These are phyloP conservation scores for Phytopythium montanum DNA, from an alignment of 352 stramenopile species.

Conservation along the genomic window DNA sequence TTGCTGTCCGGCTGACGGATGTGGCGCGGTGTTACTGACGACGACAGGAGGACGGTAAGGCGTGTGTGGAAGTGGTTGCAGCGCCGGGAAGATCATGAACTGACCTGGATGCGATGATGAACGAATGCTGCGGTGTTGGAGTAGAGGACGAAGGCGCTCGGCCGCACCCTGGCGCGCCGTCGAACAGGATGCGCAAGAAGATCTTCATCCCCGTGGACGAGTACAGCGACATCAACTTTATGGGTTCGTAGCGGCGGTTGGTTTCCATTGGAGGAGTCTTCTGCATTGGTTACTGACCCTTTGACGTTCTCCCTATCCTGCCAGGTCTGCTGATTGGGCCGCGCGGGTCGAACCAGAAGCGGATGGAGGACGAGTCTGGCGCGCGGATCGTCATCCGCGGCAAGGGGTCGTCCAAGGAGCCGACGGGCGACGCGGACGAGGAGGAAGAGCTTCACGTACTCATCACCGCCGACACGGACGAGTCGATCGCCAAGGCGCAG, in stretches of 20 bases:
- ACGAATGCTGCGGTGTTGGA: not conserved
- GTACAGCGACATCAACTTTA: constrained; percentile 93
- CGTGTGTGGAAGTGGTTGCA: too few relatives aligned
- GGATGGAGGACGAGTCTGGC: constrained; percentile 90
- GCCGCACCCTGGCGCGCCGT: constrained; percentile 27
- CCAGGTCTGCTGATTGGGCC: constrained; percentile 85
- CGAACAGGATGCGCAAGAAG: constrained; percentile 87
- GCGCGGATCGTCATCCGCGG: constrained; percentile 91
- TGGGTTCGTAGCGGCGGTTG: constrained; percentile 38
- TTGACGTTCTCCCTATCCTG: not conserved
- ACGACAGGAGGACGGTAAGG: constrained; percentile 43
- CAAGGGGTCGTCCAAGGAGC: constrained; percentile 83
- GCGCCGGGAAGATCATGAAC: not conserved
- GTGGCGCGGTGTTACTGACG: not conserved
- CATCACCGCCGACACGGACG: constrained; percentile 89
- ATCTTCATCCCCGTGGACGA: constrained; percentile 91
- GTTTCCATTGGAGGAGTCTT: not conserved
- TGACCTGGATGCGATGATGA: not conserved
- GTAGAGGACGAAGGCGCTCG: constrained; percentile 34
- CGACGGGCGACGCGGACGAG: constrained; percentile 80
- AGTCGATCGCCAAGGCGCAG: constrained; percentile 83
- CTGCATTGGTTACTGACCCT: not conserved
- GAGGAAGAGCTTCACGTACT: constrained; percentile 89
- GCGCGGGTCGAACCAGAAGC: constrained; percentile 89
- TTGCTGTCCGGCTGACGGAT: too few relatives aligned